Conservation (phyloP, 164 flowering plant species). For the Dillenia suffruticosa region DNA sequence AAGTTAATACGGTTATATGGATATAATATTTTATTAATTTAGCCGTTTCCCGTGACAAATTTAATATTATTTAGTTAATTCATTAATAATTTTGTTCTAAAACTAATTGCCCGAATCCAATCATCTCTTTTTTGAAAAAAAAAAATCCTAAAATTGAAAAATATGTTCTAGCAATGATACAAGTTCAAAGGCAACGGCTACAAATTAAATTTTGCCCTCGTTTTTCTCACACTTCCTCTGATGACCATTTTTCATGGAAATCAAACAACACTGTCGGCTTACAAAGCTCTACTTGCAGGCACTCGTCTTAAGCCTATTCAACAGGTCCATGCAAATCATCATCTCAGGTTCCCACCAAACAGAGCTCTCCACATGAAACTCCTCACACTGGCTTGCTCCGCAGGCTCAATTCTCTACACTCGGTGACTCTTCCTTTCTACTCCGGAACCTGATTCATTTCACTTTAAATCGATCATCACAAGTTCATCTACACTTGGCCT, state of each 20-base stretch:
- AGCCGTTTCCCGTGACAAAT: too few species aligned
- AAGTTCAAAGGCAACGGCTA: too few species aligned
- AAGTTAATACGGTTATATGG: too few species aligned
- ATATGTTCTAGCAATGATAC: too few species aligned
- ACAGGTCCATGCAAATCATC: conserved; percentile 60
- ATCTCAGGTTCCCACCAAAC: conserved; percentile 39
- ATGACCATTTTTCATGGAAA: not conserved
- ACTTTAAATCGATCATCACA: conserved; percentile 56
- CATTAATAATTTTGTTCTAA: too few species aligned
- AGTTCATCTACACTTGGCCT: conserved; percentile 33
- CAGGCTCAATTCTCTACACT: conserved; percentile 48
- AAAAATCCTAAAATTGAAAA: too few species aligned
- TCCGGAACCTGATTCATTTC: conserved; percentile 57
- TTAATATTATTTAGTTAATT: too few species aligned
- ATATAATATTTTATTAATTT: too few species aligned
- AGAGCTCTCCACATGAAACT: conserved; percentile 68
- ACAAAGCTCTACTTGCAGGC: conserved; percentile 50
- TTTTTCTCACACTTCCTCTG: not conserved
- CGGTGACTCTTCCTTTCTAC: conserved; percentile 42
- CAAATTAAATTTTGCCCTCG: too few species aligned
- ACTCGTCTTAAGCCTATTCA: conserved; percentile 39
- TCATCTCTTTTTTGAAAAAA: too few species aligned
- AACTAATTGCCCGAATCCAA: too few species aligned
- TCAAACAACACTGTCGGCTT: conserved; percentile 24
- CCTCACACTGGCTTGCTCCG: conserved; percentile 41